phyloP scores from a whole-genome alignment of 805 yeast species.

The Ogataea pignaliae region DNA sequence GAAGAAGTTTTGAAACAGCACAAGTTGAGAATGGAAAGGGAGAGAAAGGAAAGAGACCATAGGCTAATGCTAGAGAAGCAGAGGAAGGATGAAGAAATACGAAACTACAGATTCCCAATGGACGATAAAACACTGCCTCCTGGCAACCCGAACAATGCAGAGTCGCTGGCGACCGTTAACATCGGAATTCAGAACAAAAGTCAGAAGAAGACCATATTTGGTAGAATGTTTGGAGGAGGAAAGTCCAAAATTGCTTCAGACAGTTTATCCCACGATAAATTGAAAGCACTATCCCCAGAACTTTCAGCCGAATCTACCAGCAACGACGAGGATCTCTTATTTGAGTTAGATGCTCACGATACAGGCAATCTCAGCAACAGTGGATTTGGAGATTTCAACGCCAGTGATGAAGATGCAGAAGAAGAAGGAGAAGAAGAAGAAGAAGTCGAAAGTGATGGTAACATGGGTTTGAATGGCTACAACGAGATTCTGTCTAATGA shows the following conservation, averaged over 20 bases:
- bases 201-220: constrained; percentile 18
- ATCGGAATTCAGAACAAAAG: constrained; percentile 1
- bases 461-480: constrained; percentile 6
- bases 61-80: constrained; percentile 14
- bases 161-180: not conserved
- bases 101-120: constrained; percentile 13
- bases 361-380: not conserved
- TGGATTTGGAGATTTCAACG: constrained; percentile 5
- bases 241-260: constrained; percentile 29
- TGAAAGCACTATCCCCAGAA: constrained; percentile 1
- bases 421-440: constrained; percentile 10
- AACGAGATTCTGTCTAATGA: constrained; percentile 10
- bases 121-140: not conserved
- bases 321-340: constrained; percentile 3
- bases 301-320: not conserved
- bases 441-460: constrained; percentile 2
- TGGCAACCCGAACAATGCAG: not conserved
- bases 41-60: constrained; percentile 21
- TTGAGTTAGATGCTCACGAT: constrained; percentile 3
- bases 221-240: constrained; percentile 20
- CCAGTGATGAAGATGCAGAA: constrained; percentile 12
- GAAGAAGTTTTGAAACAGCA: constrained; percentile 11
- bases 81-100: constrained; percentile 18
- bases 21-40: constrained; percentile 11
- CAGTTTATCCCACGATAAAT: constrained; percentile 20